These are phyloP conservation scores for Pyrrhoderma noxium DNA, from an alignment of 1,284 basidiomycete genomes.

Conservation along the genomic window DNA sequence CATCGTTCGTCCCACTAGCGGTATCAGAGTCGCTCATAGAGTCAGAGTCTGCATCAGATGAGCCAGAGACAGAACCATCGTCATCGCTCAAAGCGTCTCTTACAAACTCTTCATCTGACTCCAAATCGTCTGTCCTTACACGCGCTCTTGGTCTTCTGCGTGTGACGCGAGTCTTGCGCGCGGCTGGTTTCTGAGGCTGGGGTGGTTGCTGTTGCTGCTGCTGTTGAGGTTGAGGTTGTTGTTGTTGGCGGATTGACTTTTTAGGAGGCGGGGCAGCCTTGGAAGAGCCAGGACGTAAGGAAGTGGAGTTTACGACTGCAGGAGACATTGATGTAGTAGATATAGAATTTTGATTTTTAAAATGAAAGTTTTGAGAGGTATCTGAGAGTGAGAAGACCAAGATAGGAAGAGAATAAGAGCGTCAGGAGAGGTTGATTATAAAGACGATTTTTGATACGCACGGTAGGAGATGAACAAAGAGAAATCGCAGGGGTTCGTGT, in stretches of 20 bases:
- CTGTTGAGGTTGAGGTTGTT: neutral
- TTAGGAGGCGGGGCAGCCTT: neutral
- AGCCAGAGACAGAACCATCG: neutral
- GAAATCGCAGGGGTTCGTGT: neutral
- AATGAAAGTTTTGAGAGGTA: neutral
- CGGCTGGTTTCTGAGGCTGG: neutral
- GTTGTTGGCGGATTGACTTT: neutral
- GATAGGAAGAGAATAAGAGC: neutral
- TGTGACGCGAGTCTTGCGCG: conserved; percentile 30
- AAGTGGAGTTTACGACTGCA: conserved; percentile 4
- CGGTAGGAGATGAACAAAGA: too few relatives aligned
- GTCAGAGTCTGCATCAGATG: conserved; percentile 44
- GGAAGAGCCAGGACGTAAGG: conserved; percentile 10
- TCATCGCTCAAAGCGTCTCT: conserved; percentile 57
- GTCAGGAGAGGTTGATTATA: neutral
- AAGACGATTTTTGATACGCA: too few relatives aligned
- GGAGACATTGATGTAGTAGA: conserved; percentile 10
- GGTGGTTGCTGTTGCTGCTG: neutral
- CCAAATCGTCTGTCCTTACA: conserved; percentile 29
- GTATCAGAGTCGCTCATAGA: conserved; percentile 34
- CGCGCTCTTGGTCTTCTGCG: conserved; percentile 44
- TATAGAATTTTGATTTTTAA: neutral
- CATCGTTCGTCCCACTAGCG: conserved; percentile 19
- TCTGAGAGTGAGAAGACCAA: neutral
- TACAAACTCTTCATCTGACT: conserved; percentile 55